These are phyloP conservation scores for Plectosphaerella plurivora DNA, from an alignment of 2,329 filamentous ascomycete genomes.

Conservation along the genomic window DNA sequence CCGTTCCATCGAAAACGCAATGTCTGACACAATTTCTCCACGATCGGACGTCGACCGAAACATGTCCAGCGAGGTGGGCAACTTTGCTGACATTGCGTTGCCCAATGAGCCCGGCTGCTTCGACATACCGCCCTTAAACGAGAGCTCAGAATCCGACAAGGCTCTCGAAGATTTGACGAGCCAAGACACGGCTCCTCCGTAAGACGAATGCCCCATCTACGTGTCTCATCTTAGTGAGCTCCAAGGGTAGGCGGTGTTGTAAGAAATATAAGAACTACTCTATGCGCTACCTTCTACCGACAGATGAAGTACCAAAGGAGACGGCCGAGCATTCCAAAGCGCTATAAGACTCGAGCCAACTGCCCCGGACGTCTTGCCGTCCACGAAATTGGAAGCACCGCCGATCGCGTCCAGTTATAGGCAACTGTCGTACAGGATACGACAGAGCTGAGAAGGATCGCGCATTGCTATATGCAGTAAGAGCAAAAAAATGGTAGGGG, in stretches of 20 bases:
- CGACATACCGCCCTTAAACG: not conserved
- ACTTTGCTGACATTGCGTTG: not conserved
- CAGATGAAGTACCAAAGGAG: not conserved
- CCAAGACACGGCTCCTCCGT: not conserved
- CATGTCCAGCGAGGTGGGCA: not conserved
- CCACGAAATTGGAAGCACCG: not conserved
- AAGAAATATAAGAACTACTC: not conserved
- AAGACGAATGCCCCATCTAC: not conserved
- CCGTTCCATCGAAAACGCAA: not conserved
- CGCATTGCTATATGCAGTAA: not conserved
- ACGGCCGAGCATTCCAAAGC: not conserved
- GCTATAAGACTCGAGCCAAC: slow-evolving; percentile 1
- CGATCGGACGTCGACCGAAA: not conserved
- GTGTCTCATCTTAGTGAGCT: not conserved
- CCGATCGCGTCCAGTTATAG: not conserved
- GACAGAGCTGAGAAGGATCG: not conserved
- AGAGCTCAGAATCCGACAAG: not conserved
- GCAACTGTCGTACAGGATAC: not conserved
- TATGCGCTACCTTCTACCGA: not conserved
- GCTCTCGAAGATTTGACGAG: not conserved
- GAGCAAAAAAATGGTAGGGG: not conserved
- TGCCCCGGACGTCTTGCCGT: not conserved
- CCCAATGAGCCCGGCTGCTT: not conserved
- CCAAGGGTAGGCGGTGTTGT: not conserved
- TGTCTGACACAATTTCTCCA: not conserved